A percentile compares a stretch with the other conserved stretches of the same genome.
Evolutionary conservation across 2,329 filamentous ascomycete species (phyloP).

Genomic region (Hymenoscyphus repandus): DNA sequence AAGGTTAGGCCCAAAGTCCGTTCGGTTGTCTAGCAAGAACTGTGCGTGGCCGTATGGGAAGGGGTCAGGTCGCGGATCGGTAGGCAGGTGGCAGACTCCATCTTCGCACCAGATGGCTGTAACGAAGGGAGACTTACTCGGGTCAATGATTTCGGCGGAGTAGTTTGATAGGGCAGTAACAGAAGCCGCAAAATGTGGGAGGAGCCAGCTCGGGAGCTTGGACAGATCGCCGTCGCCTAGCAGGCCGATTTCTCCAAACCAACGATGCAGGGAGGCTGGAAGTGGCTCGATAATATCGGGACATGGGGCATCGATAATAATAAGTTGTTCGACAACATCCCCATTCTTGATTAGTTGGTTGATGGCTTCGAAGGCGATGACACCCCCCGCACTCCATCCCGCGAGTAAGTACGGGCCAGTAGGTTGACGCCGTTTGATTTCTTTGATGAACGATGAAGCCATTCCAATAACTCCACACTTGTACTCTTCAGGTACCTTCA

Average conservation of each 20-base stretch:
- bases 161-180: slow-evolving; percentile 66
- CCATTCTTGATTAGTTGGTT: slow-evolving; percentile 53
- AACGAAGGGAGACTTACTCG: slow-evolving; percentile 53
- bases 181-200: slow-evolving; percentile 66
- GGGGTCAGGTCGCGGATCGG: slow-evolving; percentile 59
- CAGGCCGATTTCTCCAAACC: slow-evolving; percentile 68
- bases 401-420: slow-evolving; percentile 61
- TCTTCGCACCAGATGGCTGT: slow-evolving; percentile 68
- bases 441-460: slow-evolving; percentile 58
- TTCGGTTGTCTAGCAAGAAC: slow-evolving; percentile 69
- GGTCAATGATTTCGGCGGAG: slow-evolving; percentile 57
- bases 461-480: slow-evolving; percentile 61
- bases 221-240: slow-evolving; percentile 55
- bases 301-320: slow-evolving; percentile 63
- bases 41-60: slow-evolving; percentile 55
- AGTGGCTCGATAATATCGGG: slow-evolving; percentile 64
- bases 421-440: slow-evolving; percentile 68
- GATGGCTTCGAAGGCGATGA: slow-evolving; percentile 64
- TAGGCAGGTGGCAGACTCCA: slow-evolving; percentile 63
- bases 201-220: slow-evolving; percentile 68
- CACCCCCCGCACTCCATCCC: slow-evolving; percentile 74
- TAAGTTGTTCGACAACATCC: slow-evolving; percentile 52
- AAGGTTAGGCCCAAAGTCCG: slow-evolving; percentile 64
- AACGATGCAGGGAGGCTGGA: slow-evolving; percentile 46
- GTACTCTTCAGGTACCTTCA: slow-evolving; percentile 63